Conservation (phyloP, 441 rosid genomes). For the Populus hybrid region DNA sequence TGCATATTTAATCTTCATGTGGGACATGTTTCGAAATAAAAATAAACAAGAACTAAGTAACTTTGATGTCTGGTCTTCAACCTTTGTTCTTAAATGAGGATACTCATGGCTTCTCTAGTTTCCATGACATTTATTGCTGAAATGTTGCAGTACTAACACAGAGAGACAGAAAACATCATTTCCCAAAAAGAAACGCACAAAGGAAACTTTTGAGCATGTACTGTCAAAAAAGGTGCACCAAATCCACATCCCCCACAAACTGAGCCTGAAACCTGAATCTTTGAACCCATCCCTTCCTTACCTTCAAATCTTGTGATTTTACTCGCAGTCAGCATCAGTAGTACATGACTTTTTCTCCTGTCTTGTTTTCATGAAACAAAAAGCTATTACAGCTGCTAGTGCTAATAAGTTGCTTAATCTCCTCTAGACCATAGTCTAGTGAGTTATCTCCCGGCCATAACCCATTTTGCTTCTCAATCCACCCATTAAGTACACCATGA, state of each 20-base stretch:
- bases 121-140: slow-evolving; percentile 22
- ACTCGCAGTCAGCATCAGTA: slow-evolving; percentile 38
- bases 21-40: not conserved
- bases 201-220: slow-evolving; percentile 19
- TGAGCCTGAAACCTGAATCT: slow-evolving; percentile 6
- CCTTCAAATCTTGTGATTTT: slow-evolving; percentile 19
- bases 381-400: slow-evolving; percentile 37
- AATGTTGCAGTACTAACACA: slow-evolving; percentile 6
- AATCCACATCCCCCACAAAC: not conserved
- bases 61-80: slow-evolving; percentile 17
- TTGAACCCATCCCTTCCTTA: slow-evolving; percentile 11
- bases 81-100: slow-evolving; percentile 13
- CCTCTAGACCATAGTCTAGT: slow-evolving; percentile 68
- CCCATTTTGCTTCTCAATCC: slow-evolving; percentile 27
- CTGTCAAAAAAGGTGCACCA: slow-evolving; percentile 10
- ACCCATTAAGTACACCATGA: slow-evolving; percentile 3
- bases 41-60: not conserved
- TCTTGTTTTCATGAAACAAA: slow-evolving; percentile 65
- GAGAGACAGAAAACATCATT: slow-evolving; percentile 8
- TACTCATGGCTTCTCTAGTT: slow-evolving; percentile 13
- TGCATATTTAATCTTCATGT: not conserved
- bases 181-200: slow-evolving; percentile 23
- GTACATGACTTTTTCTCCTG: slow-evolving; percentile 47
- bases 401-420: slow-evolving; percentile 70
- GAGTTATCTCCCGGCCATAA: slow-evolving; percentile 30